phyloP scores from a whole-genome alignment of 176 grass and related monocot species.

The Zoysia pacifica region DNA sequence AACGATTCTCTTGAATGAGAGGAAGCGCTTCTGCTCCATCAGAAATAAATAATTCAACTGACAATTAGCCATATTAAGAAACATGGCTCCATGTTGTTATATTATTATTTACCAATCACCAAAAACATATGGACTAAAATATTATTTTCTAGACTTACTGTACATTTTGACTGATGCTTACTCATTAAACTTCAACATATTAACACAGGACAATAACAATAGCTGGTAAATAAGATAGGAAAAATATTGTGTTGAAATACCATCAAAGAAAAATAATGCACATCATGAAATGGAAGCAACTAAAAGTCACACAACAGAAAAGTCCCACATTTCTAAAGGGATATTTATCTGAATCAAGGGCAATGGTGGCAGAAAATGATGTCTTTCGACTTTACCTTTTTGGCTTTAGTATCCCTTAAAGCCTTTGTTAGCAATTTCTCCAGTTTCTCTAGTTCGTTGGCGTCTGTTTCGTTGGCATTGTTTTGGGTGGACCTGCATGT shows the following conservation, averaged over 20 bases:
- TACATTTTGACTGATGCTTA: not conserved
- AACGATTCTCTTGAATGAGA: not conserved
- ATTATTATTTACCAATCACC: not conserved
- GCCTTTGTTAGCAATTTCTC: slow-evolving; percentile 50
- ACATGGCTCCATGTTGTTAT: not conserved
- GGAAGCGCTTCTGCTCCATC: not conserved
- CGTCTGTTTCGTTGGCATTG: slow-evolving; percentile 38
- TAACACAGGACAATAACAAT: not conserved
- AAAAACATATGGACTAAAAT: not conserved
- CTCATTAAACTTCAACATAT: not conserved
- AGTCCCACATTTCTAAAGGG: not conserved
- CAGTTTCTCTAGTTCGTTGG: slow-evolving; percentile 41
- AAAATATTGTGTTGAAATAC: no score
- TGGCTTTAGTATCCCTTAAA: slow-evolving; percentile 41
- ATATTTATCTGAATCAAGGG: not conserved
- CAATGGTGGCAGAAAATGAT: slow-evolving; percentile 4
- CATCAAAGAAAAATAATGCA: not conserved
- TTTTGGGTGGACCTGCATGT: slow-evolving; percentile 46
- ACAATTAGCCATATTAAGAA: not conserved
- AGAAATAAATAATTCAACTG: not conserved
- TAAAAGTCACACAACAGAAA: not conserved
- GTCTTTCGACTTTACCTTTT: slow-evolving; percentile 38
- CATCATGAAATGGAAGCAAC: slow-evolving; percentile 10
- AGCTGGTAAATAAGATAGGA: not conserved
- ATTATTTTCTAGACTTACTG: not conserved